These are phyloP conservation scores for Zygnema circumcarinatum DNA, from an alignment of 139 green algal species.

Conservation along the genomic window DNA sequence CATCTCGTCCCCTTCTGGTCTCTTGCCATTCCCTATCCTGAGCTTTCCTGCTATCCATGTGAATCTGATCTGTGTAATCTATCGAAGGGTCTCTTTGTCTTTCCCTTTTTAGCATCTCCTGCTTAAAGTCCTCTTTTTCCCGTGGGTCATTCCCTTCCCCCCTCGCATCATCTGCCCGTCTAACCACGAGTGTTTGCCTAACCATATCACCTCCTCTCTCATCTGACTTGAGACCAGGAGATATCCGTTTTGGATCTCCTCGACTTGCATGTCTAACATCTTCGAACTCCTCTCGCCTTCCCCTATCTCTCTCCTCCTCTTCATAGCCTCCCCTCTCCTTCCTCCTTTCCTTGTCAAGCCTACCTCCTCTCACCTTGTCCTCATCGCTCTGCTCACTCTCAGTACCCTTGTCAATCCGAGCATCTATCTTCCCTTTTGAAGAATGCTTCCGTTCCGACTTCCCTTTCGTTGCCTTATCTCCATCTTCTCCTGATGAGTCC, in stretches of 20 bases:
- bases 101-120: not conserved
- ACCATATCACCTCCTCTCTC: not conserved
- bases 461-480: slow-evolving; percentile 16
- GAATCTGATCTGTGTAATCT: not conserved
- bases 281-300: not conserved
- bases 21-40: not conserved
- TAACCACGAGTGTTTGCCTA: not conserved
- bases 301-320: not conserved
- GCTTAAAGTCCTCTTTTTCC: not conserved
- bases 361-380: not conserved
- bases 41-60: no score
- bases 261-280: not conserved
- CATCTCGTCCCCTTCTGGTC: not conserved
- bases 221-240: no score
- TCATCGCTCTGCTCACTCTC: not conserved
- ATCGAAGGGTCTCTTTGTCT: not conserved
- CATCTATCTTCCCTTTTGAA: slow-evolving; percentile 17
- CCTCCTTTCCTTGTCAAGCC: slow-evolving; percentile 14
- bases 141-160: not conserved
- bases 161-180: no score
- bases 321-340: slow-evolving; percentile 32
- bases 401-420: slow-evolving; percentile 22
- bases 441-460: slow-evolving; percentile 23
- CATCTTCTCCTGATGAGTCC: slow-evolving; percentile 18
- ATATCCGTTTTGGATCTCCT: not conserved